Conservation (phyloP, 306 rosid genomes). For the Casuarina cunninghamiana region DNA sequence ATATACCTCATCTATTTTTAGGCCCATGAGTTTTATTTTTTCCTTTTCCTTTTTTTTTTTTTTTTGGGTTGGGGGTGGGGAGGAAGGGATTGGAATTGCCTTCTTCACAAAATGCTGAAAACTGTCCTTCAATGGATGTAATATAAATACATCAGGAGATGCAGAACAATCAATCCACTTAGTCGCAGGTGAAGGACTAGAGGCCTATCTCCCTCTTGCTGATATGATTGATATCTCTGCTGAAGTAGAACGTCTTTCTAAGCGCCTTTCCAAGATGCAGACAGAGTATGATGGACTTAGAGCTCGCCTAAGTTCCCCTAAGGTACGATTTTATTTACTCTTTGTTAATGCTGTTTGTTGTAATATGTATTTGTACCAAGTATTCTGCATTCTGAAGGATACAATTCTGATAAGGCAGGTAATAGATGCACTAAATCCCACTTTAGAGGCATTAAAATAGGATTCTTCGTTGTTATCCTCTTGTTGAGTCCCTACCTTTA, state of each 20-base stretch:
- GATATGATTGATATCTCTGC: conserved; percentile 89
- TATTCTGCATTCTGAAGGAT: conserved; percentile 5
- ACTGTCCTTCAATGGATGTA: conserved; percentile 26
- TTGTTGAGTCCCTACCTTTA: background rate
- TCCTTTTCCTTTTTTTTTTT: background rate
- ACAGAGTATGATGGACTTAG: conserved; percentile 73
- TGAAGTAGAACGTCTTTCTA: conserved; percentile 80
- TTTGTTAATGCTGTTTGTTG: conserved; percentile 1
- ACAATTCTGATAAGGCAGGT: conserved; percentile 1
- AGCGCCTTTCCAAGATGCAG: conserved; percentile 90
- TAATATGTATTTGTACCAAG: background rate
- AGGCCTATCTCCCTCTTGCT: conserved; percentile 95
- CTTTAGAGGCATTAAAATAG: background rate
- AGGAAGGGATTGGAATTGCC: background rate
- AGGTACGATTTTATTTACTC: conserved; percentile 45
- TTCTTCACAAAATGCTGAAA: conserved; percentile 28
- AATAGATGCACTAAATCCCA: conserved; percentile 14
- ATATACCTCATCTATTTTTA: background rate
- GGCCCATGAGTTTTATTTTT: background rate
- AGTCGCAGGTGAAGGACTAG: conserved; percentile 93
- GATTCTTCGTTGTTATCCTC: background rate
- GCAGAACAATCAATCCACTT: conserved; percentile 91
- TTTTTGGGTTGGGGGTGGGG: background rate
- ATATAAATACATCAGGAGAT: conserved; percentile 51
- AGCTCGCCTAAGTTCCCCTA: conserved; percentile 78